These are phyloP conservation scores for Cyphellophora europaea DNA, from an alignment of 2,329 filamentous ascomycete species.

Conservation along the genomic window DNA sequence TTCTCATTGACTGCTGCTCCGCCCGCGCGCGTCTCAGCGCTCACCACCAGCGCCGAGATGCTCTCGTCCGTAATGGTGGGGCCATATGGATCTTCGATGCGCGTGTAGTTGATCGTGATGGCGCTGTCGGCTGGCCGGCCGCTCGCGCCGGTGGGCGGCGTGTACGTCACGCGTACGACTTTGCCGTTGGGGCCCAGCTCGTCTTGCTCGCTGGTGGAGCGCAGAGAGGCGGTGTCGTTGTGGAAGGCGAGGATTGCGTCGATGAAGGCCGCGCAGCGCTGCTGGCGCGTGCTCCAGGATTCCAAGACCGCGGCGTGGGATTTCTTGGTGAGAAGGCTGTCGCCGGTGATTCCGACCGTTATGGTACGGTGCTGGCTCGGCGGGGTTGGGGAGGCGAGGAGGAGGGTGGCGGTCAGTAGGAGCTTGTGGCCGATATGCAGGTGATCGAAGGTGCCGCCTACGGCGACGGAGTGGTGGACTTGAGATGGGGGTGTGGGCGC, in stretches of 20 bases:
- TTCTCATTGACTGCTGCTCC: slow-evolving; percentile 81
- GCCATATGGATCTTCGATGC: slow-evolving; percentile 81
- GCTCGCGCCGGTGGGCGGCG: slow-evolving; percentile 10
- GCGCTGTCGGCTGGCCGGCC: slow-evolving; percentile 39
- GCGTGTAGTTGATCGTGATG: slow-evolving; percentile 66
- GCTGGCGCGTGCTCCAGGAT: slow-evolving; percentile 66
- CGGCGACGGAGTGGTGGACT: slow-evolving; percentile 56
- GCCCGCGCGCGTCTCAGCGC: slow-evolving; percentile 75
- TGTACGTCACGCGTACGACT: slow-evolving; percentile 23
- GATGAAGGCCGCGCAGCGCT: slow-evolving; percentile 63
- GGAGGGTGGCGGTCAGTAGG: slow-evolving; percentile 76
- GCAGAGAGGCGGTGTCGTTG: slow-evolving; percentile 29
- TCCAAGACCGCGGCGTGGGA: slow-evolving; percentile 76
- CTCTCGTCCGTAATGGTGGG: slow-evolving; percentile 76
- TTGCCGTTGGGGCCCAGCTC: slow-evolving; percentile 28
- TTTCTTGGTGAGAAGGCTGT: slow-evolving; percentile 78
- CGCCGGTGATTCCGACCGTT: slow-evolving; percentile 80
- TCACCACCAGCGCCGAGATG: slow-evolving; percentile 76
- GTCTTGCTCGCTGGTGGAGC: slow-evolving; percentile 22
- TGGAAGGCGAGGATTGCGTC: slow-evolving; percentile 50
- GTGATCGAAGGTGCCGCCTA: slow-evolving; percentile 95
- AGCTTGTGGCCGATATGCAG: slow-evolving; percentile 92
- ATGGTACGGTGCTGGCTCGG: slow-evolving; percentile 30
- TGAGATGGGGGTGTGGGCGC: slow-evolving; percentile 17
- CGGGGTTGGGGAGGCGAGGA: slow-evolving; percentile 51